phyloP scores from a whole-genome alignment of 495 filamentous ascomycete species.

The Lophiostoma macrostomum region DNA sequence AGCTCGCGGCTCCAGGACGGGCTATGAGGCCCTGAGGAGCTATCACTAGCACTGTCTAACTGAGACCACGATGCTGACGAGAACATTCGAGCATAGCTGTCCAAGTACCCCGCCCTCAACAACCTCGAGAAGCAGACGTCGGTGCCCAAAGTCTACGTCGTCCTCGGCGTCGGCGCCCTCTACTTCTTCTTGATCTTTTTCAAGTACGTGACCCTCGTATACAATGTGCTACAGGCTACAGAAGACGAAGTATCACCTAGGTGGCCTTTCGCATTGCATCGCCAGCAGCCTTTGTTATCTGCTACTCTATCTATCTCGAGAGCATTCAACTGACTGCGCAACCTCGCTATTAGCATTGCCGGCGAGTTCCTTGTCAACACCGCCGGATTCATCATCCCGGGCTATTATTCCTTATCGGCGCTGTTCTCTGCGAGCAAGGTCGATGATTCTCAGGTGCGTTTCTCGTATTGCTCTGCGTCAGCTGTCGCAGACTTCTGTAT shows the following conservation, averaged over 20 bases:
- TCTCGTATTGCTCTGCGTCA: neutral
- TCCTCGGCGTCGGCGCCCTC: constrained; percentile 77
- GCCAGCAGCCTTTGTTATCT: too few species aligned
- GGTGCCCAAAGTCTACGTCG: constrained; percentile 92
- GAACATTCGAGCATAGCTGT: constrained; percentile 60
- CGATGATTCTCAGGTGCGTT: constrained; percentile 85
- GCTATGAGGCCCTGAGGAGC: neutral
- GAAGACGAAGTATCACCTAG: too few species aligned
- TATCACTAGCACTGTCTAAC: neutral
- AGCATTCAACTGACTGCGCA: too few species aligned
- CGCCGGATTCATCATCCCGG: constrained; percentile 89
- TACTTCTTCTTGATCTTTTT: constrained; percentile 99
- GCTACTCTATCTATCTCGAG: too few species aligned
- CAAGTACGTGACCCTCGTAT: too few species aligned
- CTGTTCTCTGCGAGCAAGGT: constrained; percentile 75
- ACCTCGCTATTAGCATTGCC: too few species aligned
- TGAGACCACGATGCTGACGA: constrained; percentile 5
- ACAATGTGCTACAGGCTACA: too few species aligned
- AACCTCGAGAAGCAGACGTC: constrained; percentile 95
- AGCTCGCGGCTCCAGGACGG: neutral
- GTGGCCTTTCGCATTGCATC: too few species aligned
- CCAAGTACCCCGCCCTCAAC: constrained; percentile 90
- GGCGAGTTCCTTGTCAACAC: constrained; percentile 95
- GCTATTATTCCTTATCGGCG: constrained; percentile 91
- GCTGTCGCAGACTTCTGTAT: constrained; percentile 11